Evolutionary conservation across 2,329 filamentous ascomycete species (phyloP).

Genomic region (Teratosphaeria gauchensis): DNA sequence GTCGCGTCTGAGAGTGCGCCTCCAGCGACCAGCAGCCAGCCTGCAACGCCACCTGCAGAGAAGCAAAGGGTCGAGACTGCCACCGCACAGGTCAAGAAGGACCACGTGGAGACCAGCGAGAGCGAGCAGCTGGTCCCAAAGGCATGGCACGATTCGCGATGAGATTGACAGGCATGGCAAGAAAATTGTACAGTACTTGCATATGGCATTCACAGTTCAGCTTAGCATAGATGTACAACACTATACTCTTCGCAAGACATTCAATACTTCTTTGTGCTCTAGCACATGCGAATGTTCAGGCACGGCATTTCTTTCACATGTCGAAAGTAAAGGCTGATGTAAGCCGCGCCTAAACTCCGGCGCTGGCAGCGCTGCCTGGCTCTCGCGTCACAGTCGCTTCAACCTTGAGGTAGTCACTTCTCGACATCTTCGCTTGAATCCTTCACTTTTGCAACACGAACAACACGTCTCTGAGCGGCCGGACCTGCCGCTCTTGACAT

Average conservation of each 20-base stretch:
- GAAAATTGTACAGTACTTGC: not conserved
- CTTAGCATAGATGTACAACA: constrained; percentile 14
- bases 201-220: constrained; percentile 2
- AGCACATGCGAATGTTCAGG: not conserved
- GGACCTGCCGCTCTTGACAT: not conserved
- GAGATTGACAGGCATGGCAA: not conserved
- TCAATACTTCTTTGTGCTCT: not conserved
- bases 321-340: not conserved
- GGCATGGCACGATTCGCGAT: constrained; percentile 35
- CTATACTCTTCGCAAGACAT: not conserved
- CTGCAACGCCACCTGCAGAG: constrained; percentile 11
- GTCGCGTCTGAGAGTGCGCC: constrained; percentile 1
- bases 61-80: constrained; percentile 20
- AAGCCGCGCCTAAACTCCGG: not conserved
- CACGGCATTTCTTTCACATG: not conserved
- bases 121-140: constrained; percentile 39
- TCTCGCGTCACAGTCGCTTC: not conserved
- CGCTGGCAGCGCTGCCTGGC: not conserved
- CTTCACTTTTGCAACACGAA: not conserved
- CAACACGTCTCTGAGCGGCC: not conserved
- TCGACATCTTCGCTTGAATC: not conserved
- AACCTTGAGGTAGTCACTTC: not conserved
- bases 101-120: constrained; percentile 28
- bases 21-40: constrained; percentile 3
- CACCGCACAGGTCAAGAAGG: constrained; percentile 24